A percentile compares a stretch with the other conserved stretches of the same genome.
Conservation (phyloP, 257 asterid genomes). For the Hygrophila difformis region DNA sequence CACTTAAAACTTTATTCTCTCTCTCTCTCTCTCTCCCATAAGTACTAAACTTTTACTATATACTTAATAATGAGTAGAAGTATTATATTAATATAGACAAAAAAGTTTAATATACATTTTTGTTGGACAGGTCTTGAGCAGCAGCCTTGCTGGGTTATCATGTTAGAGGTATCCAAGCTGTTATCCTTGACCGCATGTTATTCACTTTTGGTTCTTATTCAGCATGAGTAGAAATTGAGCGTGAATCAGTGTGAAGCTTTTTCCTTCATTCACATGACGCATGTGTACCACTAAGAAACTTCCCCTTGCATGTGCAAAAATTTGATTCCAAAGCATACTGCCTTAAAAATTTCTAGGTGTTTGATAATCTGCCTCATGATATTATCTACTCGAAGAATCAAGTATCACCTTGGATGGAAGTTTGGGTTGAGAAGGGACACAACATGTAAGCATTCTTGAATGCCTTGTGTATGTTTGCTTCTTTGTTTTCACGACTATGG, state of each 20-base stretch:
- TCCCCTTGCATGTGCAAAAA: neutral
- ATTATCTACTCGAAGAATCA: slow-evolving; percentile 76
- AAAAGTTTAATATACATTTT: slow-evolving; percentile 2
- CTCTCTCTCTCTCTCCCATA: too few species aligned
- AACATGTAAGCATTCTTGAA: slow-evolving; percentile 32
- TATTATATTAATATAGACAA: neutral
- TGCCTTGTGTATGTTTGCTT: neutral
- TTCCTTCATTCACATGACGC: too few species aligned
- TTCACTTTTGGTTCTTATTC: neutral
- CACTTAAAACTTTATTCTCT: slow-evolving; percentile 7
- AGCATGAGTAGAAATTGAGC: neutral
- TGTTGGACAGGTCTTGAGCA: slow-evolving; percentile 61
- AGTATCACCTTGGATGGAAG: slow-evolving; percentile 92
- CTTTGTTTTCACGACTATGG: too few species aligned
- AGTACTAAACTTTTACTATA: neutral
- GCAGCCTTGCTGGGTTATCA: slow-evolving; percentile 97
- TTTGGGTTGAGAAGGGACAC: slow-evolving; percentile 69
- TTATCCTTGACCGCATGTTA: slow-evolving; percentile 1
- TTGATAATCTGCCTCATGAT: slow-evolving; percentile 99
- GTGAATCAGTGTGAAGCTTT: slow-evolving; percentile 2
- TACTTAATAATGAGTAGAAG: slow-evolving; percentile 2
- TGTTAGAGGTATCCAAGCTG: slow-evolving; percentile 68
- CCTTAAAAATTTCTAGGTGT: slow-evolving; percentile 51
- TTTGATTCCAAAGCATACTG: too few species aligned
- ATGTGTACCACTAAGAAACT: too few species aligned